Conservation (phyloP, 768 basidiomycete genomes). For the Rhodotorula babjevae region DNA sequence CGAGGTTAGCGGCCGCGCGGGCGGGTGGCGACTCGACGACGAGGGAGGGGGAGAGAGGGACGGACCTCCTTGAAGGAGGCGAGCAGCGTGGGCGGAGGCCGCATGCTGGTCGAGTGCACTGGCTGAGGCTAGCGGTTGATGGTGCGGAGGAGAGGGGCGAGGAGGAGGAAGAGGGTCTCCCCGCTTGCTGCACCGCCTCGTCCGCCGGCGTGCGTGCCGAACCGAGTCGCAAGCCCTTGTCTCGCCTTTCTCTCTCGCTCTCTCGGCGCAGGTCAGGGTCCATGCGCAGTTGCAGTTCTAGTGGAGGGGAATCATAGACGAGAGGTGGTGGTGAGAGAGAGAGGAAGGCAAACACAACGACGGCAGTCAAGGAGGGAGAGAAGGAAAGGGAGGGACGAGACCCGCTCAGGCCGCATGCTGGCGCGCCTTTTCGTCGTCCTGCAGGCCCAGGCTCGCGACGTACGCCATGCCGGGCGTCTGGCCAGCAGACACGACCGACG, state of each 20-base stretch:
- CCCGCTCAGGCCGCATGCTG: neutral
- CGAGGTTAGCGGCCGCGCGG: neutral
- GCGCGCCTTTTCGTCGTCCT: neutral
- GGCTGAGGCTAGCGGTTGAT: too few species aligned
- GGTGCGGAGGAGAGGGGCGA: neutral
- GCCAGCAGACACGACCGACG: slow-evolving; percentile 16
- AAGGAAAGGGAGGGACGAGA: neutral
- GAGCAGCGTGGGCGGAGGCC: slow-evolving; percentile 19
- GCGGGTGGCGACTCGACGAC: neutral
- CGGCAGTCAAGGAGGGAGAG: neutral
- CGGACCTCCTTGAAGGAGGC: slow-evolving; percentile 23
- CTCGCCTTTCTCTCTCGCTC: too few species aligned
- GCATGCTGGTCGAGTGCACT: neutral
- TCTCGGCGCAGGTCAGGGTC: neutral
- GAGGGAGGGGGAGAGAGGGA: neutral
- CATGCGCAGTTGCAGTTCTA: neutral
- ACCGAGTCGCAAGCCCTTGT: neutral
- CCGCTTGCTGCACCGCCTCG: neutral
- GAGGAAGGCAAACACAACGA: neutral
- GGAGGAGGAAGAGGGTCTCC: neutral
- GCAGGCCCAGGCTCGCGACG: neutral
- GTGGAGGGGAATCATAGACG: neutral
- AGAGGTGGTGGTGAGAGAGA: too few species aligned
- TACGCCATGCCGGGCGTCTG: slow-evolving; percentile 26
- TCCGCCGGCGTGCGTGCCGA: neutral